These are phyloP conservation scores for Grosmannia huntii DNA, from an alignment of 2,329 filamentous ascomycete genomes.

Conservation along the genomic window DNA sequence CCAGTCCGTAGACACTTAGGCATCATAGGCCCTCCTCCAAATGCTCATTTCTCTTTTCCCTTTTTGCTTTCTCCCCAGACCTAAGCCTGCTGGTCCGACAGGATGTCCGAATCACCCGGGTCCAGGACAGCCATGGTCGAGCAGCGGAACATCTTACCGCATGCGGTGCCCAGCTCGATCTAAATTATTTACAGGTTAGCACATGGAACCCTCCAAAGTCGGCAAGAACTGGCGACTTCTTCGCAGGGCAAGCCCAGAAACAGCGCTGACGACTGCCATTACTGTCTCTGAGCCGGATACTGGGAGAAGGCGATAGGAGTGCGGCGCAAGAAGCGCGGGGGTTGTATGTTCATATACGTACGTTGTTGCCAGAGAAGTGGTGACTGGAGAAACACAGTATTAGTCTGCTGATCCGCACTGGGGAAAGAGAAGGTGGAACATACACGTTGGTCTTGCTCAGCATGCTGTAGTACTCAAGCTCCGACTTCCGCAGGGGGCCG, in stretches of 20 bases:
- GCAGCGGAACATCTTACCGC: slow-evolving; percentile 96
- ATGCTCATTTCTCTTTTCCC: neutral
- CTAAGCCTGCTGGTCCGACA: slow-evolving; percentile 62
- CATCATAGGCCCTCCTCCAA: neutral
- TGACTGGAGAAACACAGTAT: slow-evolving; percentile 31
- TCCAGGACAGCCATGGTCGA: slow-evolving; percentile 95
- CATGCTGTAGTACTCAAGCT: slow-evolving; percentile 94
- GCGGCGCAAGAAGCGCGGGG: neutral
- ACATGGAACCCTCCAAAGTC: slow-evolving; percentile 75
- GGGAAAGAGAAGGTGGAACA: neutral
- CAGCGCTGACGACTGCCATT: neutral
- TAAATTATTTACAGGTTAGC: slow-evolving; percentile 44
- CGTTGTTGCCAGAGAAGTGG: slow-evolving; percentile 98
- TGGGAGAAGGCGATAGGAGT: slow-evolving; percentile 9
- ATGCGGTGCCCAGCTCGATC: slow-evolving; percentile 97
- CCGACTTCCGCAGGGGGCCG: slow-evolving; percentile 91
- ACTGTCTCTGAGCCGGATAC: slow-evolving; percentile 16
- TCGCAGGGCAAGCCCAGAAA: slow-evolving; percentile 61
- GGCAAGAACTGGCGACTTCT: slow-evolving; percentile 55
- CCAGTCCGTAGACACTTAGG: neutral
- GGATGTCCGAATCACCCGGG: slow-evolving; percentile 96
- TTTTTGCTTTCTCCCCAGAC: neutral
- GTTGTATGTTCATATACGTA: slow-evolving; percentile 43
- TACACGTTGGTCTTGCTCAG: slow-evolving; percentile 75
- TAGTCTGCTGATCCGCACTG: neutral